Evolutionary conservation across 345 rosid genomes (phyloP).

Genomic region (Eucalyptus pauciflora): DNA sequence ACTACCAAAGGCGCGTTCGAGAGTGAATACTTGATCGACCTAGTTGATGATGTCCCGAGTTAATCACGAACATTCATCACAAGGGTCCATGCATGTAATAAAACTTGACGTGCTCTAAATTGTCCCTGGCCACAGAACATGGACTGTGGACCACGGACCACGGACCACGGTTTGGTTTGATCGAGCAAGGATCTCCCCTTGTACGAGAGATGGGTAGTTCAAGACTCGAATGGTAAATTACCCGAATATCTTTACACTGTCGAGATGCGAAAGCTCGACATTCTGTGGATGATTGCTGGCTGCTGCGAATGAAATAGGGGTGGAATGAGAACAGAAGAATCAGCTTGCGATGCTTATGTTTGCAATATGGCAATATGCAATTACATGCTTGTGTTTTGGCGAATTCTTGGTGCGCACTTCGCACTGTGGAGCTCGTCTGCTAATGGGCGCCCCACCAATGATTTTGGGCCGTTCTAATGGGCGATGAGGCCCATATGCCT

Average conservation of each 20-base stretch:
- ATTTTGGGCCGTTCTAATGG: not conserved
- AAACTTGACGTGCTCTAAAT: not conserved
- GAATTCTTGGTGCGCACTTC: not conserved
- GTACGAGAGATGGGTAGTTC: not conserved
- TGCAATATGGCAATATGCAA: not conserved
- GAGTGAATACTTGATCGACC: not conserved
- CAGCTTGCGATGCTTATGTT: not conserved
- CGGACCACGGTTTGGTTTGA: not conserved
- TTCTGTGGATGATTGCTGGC: not conserved
- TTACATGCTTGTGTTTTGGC: not conserved
- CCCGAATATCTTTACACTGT: fast-evolving
- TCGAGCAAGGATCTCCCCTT: not conserved
- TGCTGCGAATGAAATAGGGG: not conserved
- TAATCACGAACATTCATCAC: not conserved
- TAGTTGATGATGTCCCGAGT: not conserved
- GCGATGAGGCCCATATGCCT: not conserved
- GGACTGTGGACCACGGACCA: not conserved
- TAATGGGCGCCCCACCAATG: not conserved
- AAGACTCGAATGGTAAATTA: not conserved
- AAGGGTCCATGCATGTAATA: not conserved
- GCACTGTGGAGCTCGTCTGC: no score
- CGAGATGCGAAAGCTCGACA: not conserved
- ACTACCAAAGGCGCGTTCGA: not conserved
- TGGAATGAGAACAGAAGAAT: not conserved
- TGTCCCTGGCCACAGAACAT: not conserved